Conservation (phyloP, 257 asterid genomes). For the Ajuga chamaepitys region DNA sequence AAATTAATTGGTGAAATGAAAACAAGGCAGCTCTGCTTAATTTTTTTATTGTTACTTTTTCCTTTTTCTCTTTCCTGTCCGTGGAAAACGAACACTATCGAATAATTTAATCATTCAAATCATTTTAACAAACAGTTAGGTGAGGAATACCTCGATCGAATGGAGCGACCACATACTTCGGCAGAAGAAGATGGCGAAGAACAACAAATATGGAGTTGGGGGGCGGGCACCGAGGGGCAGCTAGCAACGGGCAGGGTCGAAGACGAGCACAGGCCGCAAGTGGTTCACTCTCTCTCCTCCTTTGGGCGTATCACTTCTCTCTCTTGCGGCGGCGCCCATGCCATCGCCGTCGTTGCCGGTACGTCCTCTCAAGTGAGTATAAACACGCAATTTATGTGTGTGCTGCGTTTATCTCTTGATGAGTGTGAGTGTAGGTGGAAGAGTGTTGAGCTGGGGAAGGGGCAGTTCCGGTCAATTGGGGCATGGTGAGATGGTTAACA, state of each 20-base stretch:
- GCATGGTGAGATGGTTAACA: constrained; percentile 56
- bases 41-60: neutral
- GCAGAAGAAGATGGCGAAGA: constrained; percentile 10
- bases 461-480: constrained; percentile 92
- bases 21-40: neutral
- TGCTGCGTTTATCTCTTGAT: neutral
- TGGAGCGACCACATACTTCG: neutral
- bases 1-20: too few species aligned
- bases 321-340: constrained; percentile 98
- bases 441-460: constrained; percentile 90
- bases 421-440: constrained; percentile 48
- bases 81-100: neutral
- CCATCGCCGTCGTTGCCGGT: constrained; percentile 66
- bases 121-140: too few species aligned
- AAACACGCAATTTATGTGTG: neutral
- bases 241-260: constrained; percentile 54
- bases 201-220: constrained; percentile 85
- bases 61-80: neutral
- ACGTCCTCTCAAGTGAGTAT: neutral
- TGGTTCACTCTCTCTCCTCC: constrained; percentile 47
- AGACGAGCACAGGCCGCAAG: constrained; percentile 64
- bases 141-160: neutral
- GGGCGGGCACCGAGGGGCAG: constrained; percentile 94
- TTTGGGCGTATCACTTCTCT: constrained; percentile 44
- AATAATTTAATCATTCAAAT: too few species aligned